Percentiles rank a stretch among this genome's conserved stretches.
Conservation (phyloP, 495 filamentous ascomycete species). For the Hypoxylon lienhwacheense region DNA sequence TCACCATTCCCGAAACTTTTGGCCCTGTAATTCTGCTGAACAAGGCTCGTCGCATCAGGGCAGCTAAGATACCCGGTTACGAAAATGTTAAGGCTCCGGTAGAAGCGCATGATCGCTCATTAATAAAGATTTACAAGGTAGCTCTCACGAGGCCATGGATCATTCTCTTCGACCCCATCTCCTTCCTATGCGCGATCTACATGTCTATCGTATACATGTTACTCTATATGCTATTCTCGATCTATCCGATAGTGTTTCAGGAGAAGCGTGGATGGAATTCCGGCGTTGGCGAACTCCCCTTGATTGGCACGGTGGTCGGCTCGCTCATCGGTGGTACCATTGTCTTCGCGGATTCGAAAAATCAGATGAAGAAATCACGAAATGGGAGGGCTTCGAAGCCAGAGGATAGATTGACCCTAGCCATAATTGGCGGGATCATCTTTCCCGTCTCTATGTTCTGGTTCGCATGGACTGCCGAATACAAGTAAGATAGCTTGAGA, state of each 20-base stretch:
- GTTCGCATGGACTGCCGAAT: slow-evolving; percentile 54
- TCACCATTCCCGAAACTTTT: slow-evolving; percentile 71
- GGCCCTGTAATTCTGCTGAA: slow-evolving; percentile 59
- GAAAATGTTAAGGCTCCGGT: slow-evolving; percentile 51
- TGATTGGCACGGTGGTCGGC: slow-evolving; percentile 45
- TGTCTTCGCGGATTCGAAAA: slow-evolving; percentile 38
- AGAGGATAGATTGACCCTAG: slow-evolving; percentile 49
- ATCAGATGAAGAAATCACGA: slow-evolving; percentile 34
- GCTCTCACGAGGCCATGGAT: slow-evolving; percentile 53
- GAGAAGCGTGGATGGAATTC: slow-evolving; percentile 57
- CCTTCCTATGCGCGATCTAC: slow-evolving; percentile 53
- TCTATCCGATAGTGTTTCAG: slow-evolving; percentile 58
- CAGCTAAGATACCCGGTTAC: slow-evolving; percentile 44
- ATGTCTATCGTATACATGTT: slow-evolving; percentile 55
- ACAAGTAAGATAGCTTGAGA: slow-evolving; percentile 7
- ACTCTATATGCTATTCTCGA: slow-evolving; percentile 57
- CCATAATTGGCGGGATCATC: slow-evolving; percentile 52
- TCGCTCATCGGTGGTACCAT: slow-evolving; percentile 49
- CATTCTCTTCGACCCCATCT: slow-evolving; percentile 48
- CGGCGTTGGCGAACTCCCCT: slow-evolving; percentile 55
- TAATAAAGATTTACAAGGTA: slow-evolving; percentile 52
- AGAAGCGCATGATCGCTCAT: slow-evolving; percentile 44
- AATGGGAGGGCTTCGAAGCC: slow-evolving; percentile 32
- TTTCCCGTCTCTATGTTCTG: slow-evolving; percentile 57
- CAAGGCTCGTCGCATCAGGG: slow-evolving; percentile 57